Evolutionary conservation across 2,329 filamentous ascomycete genomes (phyloP).

Genomic region (Emericellopsis cladophorae): DNA sequence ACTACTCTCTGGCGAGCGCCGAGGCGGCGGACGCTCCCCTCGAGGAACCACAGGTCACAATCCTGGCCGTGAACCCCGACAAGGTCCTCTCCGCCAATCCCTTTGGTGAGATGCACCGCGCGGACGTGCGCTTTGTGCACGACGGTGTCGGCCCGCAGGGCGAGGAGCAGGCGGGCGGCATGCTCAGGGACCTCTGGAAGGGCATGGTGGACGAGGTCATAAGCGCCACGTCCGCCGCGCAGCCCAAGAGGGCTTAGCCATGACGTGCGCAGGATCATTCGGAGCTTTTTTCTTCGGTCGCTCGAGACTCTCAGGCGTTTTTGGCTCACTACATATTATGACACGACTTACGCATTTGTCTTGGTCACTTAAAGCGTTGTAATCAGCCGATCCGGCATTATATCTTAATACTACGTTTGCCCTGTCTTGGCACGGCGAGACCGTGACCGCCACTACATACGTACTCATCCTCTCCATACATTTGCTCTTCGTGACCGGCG

Average conservation of each 20-base stretch:
- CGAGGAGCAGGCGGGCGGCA: constrained; percentile 22
- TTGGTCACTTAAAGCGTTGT: background rate
- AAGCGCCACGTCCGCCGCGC: constrained; percentile 3
- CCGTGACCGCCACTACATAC: too few species aligned
- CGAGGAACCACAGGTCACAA: constrained; percentile 31
- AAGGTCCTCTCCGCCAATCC: constrained; percentile 34
- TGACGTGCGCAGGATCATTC: too few species aligned
- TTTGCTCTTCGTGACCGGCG: background rate
- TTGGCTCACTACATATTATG: too few species aligned
- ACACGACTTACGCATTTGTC: background rate
- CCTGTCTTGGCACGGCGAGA: too few species aligned
- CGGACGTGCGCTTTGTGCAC: constrained; percentile 41
- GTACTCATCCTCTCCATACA: too few species aligned
- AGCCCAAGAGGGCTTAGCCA: too few species aligned
- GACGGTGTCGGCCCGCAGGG: constrained; percentile 15
- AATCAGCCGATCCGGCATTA: background rate
- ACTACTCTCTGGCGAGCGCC: constrained; percentile 22
- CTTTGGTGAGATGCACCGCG: constrained; percentile 42
- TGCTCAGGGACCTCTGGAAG: constrained; percentile 42
- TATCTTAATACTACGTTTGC: background rate
- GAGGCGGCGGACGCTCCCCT: constrained; percentile 22
- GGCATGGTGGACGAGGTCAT: constrained; percentile 40
- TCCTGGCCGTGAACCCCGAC: constrained; percentile 45
- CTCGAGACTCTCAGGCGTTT: too few species aligned
- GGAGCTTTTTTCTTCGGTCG: too few species aligned